A percentile compares a stretch with the other conserved stretches of the same genome.
Evolutionary conservation across 495 filamentous ascomycete genomes (phyloP).

Genomic region (Neurospora terricola): DNA sequence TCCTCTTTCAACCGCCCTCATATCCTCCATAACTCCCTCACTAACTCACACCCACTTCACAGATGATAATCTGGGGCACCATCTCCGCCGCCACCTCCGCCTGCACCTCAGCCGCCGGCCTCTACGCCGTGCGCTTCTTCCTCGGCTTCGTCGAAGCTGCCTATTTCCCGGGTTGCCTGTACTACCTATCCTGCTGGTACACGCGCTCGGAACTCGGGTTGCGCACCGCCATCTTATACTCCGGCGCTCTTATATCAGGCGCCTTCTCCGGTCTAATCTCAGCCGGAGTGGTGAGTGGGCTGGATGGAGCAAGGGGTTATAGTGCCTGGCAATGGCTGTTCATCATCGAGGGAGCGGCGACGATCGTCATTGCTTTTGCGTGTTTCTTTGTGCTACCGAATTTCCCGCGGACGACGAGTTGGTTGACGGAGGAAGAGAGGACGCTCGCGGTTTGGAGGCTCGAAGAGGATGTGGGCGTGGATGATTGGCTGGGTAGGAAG

Average conservation of each 20-base stretch:
- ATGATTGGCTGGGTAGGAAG: conserved; percentile 57
- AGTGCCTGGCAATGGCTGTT: conserved; percentile 58
- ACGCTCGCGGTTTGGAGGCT: conserved; percentile 59
- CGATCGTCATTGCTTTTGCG: conserved; percentile 32
- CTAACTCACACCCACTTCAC: conserved; percentile 27
- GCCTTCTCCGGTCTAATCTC: conserved; percentile 56
- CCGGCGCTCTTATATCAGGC: conserved; percentile 51
- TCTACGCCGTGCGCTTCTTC: conserved; percentile 60
- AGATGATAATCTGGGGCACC: conserved; percentile 66
- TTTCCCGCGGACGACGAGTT: conserved; percentile 66
- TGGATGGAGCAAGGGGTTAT: conserved; percentile 37
- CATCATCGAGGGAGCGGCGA: conserved; percentile 64
- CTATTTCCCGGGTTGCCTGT: conserved; percentile 42
- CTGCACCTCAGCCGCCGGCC: conserved; percentile 50
- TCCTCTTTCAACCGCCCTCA: background rate
- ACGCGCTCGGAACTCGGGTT: conserved; percentile 47
- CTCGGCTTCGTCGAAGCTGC: conserved; percentile 52
- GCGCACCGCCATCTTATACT: conserved; percentile 51
- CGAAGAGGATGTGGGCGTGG: conserved; percentile 69
- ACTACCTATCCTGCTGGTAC: conserved; percentile 52
- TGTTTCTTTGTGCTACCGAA: conserved; percentile 62
- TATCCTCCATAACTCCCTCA: conserved; percentile 1
- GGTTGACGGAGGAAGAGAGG: conserved; percentile 62
- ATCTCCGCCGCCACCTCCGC: conserved; percentile 55
- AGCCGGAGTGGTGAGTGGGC: conserved; percentile 47